Percentiles rank a stretch among this genome's conserved stretches.
Conservation (phyloP, 2,329 filamentous ascomycete genomes). For the Cladophialophora immunda region DNA sequence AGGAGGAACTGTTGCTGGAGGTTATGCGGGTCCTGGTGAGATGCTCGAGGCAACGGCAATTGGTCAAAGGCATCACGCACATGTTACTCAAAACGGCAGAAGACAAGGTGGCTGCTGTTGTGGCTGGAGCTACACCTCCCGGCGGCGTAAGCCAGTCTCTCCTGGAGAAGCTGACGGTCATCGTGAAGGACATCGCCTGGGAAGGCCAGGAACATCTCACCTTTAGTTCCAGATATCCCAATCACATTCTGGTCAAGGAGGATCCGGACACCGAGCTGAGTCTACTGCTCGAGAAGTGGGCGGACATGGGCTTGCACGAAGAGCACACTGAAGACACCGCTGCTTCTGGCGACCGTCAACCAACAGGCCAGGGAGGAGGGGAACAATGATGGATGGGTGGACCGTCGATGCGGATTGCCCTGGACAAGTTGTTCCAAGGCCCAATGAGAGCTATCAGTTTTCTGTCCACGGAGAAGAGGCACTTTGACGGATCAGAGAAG, state of each 20-base stretch:
- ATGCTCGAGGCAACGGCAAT: constrained; percentile 17
- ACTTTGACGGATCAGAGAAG: background rate
- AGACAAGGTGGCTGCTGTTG: constrained; percentile 11
- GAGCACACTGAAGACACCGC: background rate
- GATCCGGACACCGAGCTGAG: constrained; percentile 22
- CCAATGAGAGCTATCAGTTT: background rate
- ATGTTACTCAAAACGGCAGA: constrained; percentile 29
- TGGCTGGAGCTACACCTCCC: background rate
- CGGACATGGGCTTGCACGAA: constrained; percentile 6
- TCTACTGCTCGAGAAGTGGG: constrained; percentile 26
- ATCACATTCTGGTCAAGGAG: constrained; percentile 22
- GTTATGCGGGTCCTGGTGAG: constrained; percentile 25
- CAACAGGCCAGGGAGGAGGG: background rate
- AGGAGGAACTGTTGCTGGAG: constrained; percentile 27
- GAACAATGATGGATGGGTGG: background rate
- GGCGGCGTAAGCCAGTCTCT: constrained; percentile 13
- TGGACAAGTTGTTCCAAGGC: background rate
- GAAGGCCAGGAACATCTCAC: constrained; percentile 20
- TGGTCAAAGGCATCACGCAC: constrained; percentile 29
- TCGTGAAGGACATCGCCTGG: constrained; percentile 31
- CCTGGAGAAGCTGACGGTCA: constrained; percentile 18
- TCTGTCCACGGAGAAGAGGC: background rate
- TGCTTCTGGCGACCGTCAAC: background rate
- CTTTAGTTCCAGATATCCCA: constrained; percentile 30
- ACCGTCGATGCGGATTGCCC: background rate